Conservation (phyloP, 768 basidiomycete genomes). For the Lentinula boryana region DNA sequence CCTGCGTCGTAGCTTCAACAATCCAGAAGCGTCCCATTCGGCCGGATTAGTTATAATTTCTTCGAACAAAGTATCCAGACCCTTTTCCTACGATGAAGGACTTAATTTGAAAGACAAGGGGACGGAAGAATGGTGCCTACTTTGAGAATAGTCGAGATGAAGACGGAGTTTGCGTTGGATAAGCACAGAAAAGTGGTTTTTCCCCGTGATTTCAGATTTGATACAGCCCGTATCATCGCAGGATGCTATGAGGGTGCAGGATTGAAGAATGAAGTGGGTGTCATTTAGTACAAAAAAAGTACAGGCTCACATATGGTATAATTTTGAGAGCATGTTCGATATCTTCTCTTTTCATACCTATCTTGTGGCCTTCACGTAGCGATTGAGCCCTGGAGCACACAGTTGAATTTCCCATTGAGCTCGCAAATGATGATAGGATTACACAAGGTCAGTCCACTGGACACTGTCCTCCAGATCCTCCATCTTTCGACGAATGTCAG, state of each 20-base stretch:
- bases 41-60: conserved; percentile 94
- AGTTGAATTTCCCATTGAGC: not conserved
- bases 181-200: conserved; percentile 84
- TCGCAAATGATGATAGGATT: conserved; percentile 19
- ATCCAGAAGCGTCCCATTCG: conserved; percentile 63
- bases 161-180: conserved; percentile 91
- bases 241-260: conserved; percentile 62
- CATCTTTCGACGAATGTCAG: conserved; percentile 80
- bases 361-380: conserved; percentile 64
- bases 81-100: conserved; percentile 52
- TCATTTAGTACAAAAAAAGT: not conserved
- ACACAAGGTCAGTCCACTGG: conserved; percentile 98
- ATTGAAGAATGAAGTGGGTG: not conserved
- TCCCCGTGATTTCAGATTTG: conserved; percentile 56
- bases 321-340: conserved; percentile 72
- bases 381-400: conserved; percentile 49
- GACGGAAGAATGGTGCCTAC: conserved; percentile 27
- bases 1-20: conserved; percentile 70
- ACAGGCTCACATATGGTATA: conserved; percentile 75
- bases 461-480: conserved; percentile 51
- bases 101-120: not conserved
- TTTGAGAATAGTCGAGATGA: conserved; percentile 85
- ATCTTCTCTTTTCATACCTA: conserved; percentile 64
- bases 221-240: conserved; percentile 91
- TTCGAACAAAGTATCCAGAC: conserved; percentile 64